Percentiles rank a stretch among this genome's conserved stretches.
Conservation (phyloP, 257 asterid genomes). For the Cordia subcordata region DNA sequence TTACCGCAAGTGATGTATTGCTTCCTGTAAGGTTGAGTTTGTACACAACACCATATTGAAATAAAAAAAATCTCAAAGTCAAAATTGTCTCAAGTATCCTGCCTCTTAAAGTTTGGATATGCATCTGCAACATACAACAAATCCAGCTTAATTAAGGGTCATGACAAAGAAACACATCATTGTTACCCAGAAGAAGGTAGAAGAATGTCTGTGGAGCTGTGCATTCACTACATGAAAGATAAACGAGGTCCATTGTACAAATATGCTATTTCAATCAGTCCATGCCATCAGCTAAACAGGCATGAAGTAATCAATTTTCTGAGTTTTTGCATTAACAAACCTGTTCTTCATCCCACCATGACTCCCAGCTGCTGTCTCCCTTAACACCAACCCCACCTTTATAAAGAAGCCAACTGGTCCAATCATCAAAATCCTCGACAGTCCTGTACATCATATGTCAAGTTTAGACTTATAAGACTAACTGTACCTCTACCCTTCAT, state of each 20-base stretch:
- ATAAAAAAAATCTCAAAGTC: slow-evolving; percentile 86
- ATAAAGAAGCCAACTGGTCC: slow-evolving; percentile 97
- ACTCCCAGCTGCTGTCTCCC: slow-evolving; percentile 97
- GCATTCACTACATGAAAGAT: too few relatives aligned
- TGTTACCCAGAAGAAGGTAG: too few relatives aligned
- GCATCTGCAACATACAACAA: slow-evolving; percentile 58
- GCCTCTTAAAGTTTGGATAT: slow-evolving; percentile 92
- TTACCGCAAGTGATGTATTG: slow-evolving; percentile 91
- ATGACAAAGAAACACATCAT: not conserved
- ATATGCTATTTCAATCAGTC: too few relatives aligned
- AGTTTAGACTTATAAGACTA: slow-evolving; percentile 6
- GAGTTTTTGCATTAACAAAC: slow-evolving; percentile 26
- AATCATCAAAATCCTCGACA: slow-evolving; percentile 97
- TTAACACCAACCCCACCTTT: slow-evolving; percentile 97
- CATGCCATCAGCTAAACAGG: too few relatives aligned
- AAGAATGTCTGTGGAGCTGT: too few relatives aligned
- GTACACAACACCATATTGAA: slow-evolving; percentile 95
- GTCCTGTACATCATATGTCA: slow-evolving; percentile 49
- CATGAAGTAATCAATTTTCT: too few relatives aligned
- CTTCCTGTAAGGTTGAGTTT: slow-evolving; percentile 72
- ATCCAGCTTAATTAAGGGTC: not conserved
- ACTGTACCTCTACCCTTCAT: slow-evolving; percentile 1
- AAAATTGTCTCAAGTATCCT: slow-evolving; percentile 91
- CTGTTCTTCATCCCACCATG: slow-evolving; percentile 99
- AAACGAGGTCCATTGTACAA: too few relatives aligned